Percentiles rank a stretch among this genome's conserved stretches.
Conservation (phyloP, 306 rosid species). For the Prinsepia uniflora region DNA sequence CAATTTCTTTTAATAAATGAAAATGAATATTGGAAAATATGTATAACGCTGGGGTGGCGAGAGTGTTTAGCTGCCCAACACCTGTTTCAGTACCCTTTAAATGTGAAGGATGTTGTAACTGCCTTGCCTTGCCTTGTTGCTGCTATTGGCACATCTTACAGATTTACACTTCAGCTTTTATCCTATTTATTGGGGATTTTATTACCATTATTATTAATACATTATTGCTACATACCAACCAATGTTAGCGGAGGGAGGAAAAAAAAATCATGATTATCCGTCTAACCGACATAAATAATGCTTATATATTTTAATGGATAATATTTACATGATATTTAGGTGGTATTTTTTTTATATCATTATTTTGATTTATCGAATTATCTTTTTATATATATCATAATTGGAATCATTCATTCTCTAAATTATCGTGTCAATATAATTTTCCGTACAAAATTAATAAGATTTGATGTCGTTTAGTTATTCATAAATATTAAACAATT, state of each 20-base stretch:
- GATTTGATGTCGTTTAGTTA: too few species aligned
- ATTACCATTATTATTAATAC: conserved; percentile 7
- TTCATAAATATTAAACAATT: too few species aligned
- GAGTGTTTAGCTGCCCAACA: conserved; percentile 24
- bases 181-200: neutral
- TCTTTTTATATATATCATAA: too few species aligned
- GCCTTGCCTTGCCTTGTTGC: conserved; percentile 18
- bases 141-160: conserved; percentile 1
- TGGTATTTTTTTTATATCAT: too few species aligned
- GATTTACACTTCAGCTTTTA: neutral
- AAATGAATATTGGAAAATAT: conserved; percentile 2
- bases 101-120: conserved; percentile 27
- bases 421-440: too few species aligned
- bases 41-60: conserved; percentile 10
- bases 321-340: too few species aligned
- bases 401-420: too few species aligned
- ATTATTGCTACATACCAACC: conserved; percentile 2
- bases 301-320: too few species aligned
- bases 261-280: neutral
- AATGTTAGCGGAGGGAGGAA: neutral
- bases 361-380: too few species aligned
- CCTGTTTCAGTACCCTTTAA: conserved; percentile 28
- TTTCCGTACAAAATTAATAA: too few species aligned
- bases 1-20: neutral
- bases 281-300: too few species aligned